These are phyloP conservation scores for Inonotus hispidus DNA, from an alignment of 1,284 basidiomycete species.

Conservation along the genomic window DNA sequence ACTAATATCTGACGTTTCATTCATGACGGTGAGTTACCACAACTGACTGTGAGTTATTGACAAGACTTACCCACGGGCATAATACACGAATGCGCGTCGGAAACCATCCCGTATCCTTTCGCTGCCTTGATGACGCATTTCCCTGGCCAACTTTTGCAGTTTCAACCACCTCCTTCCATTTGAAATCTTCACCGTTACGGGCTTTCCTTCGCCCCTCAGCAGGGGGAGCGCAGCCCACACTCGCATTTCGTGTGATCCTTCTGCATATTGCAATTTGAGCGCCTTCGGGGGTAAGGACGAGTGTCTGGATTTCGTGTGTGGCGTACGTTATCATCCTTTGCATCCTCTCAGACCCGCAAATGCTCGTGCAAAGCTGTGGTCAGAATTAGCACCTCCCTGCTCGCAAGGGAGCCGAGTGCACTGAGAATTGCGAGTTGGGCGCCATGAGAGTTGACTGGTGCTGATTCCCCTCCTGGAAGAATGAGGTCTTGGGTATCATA, in stretches of 20 bases:
- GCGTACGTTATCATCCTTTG: conserved; percentile 81
- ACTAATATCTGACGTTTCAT: too few relatives aligned
- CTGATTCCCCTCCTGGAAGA: conserved; percentile 60
- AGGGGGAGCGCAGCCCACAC: conserved; percentile 84
- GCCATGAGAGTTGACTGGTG: conserved; percentile 58
- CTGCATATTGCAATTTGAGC: conserved; percentile 64
- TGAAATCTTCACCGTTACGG: conserved; percentile 64
- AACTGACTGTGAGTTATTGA: too few relatives aligned
- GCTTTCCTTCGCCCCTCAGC: conserved; percentile 61
- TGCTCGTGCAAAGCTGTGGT: conserved; percentile 7
- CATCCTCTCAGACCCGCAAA: neutral
- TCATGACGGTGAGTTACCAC: too few relatives aligned
- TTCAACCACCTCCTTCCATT: conserved; percentile 76
- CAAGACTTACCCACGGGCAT: too few relatives aligned
- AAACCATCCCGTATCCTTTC: conserved; percentile 88
- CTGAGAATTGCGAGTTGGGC: conserved; percentile 80
- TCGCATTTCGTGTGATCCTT: conserved; percentile 91
- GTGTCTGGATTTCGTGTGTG: conserved; percentile 70
- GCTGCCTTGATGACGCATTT: conserved; percentile 95
- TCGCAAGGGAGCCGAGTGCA: conserved; percentile 82
- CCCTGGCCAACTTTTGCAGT: conserved; percentile 88
- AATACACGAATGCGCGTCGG: too few relatives aligned
- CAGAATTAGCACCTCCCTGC: conserved; percentile 60
- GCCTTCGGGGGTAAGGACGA: conserved; percentile 79
- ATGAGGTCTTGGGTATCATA: conserved; percentile 77